A percentile compares a stretch with the other conserved stretches of the same genome.
phyloP scores from a whole-genome alignment of 1,284 basidiomycete genomes.

The Singerocomus rubriflavus region DNA sequence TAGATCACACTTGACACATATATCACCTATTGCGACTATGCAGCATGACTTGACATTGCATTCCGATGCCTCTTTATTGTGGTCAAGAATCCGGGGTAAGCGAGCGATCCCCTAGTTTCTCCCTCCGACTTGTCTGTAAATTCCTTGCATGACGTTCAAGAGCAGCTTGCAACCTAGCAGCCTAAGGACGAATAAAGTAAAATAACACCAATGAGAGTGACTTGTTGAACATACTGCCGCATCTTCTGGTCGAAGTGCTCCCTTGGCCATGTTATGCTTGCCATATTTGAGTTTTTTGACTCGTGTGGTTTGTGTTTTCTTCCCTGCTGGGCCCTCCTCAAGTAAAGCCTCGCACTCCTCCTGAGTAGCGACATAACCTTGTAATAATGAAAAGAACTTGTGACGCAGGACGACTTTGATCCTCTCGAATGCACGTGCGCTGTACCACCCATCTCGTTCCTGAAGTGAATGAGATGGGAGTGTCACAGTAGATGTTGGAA shows the following conservation, averaged over 20 bases:
- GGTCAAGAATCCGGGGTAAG: conserved; percentile 20
- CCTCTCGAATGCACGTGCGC: conserved; percentile 66
- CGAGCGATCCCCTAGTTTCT: conserved; percentile 23
- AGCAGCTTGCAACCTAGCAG: conserved; percentile 53
- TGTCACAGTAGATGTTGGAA: not conserved
- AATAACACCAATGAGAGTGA: not conserved
- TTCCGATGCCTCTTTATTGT: conserved; percentile 9
- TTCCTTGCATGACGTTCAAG: conserved; percentile 58
- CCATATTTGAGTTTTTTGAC: conserved; percentile 53
- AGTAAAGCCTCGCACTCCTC: conserved; percentile 70
- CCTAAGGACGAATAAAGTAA: conserved; percentile 35
- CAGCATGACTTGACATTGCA: conserved; percentile 18
- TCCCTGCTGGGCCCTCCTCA: conserved; percentile 43
- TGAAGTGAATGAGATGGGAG: conserved; percentile 25
- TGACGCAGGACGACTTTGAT: conserved; percentile 84
- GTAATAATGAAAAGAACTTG: conserved; percentile 83
- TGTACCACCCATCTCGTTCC: conserved; percentile 88
- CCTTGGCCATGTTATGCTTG: conserved; percentile 84
- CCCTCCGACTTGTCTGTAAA: conserved; percentile 30
- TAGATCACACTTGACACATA: conserved; percentile 19
- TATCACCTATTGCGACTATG: conserved; percentile 25
- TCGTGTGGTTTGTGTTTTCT: conserved; percentile 41
- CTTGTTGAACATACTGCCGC: conserved; percentile 54
- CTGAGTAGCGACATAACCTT: conserved; percentile 66
- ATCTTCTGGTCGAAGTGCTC: conserved; percentile 74